A percentile compares a stretch with the other conserved stretches of the same genome.
phyloP scores from a whole-genome alignment of 306 rosid species.

The Corylus americana region DNA sequence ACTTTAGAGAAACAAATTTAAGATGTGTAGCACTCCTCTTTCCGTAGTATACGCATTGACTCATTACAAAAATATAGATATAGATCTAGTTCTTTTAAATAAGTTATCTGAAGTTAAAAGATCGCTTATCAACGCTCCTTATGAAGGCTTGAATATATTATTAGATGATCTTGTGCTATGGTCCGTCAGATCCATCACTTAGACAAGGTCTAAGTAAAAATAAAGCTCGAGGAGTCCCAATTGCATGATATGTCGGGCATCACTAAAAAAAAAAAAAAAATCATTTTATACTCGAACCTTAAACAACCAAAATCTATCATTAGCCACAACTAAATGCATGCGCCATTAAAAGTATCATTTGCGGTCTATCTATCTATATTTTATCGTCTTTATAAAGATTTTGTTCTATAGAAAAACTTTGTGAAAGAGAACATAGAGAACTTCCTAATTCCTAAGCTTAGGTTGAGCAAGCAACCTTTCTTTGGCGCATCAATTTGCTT shows the following conservation, averaged over 20 bases:
- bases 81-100: constrained; percentile 68
- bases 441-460: no score
- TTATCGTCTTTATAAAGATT: no score
- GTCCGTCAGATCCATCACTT: constrained; percentile 69
- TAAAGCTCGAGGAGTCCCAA: constrained; percentile 40
- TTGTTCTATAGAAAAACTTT: no score
- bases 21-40: background rate
- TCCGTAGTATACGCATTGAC: constrained; percentile 51
- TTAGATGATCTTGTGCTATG: constrained; percentile 71
- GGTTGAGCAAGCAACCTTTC: no score
- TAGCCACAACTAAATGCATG: no score
- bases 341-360: no score
- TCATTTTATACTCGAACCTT: no score
- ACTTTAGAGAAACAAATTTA: no score
- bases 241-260: background rate
- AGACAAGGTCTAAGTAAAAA: constrained; percentile 68
- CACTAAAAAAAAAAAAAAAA: background rate
- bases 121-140: constrained; percentile 57
- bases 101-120: constrained; percentile 67
- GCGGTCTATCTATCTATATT: no score
- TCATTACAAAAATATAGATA: constrained; percentile 47
- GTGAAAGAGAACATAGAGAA: no score
- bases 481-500: no score
- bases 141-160: constrained; percentile 58
- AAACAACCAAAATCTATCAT: no score